A percentile compares a stretch with the other conserved stretches of the same genome.
These are phyloP conservation scores for Helminthosporium solani DNA, from an alignment of 2,329 filamentous ascomycete genomes.

Conservation along the genomic window DNA sequence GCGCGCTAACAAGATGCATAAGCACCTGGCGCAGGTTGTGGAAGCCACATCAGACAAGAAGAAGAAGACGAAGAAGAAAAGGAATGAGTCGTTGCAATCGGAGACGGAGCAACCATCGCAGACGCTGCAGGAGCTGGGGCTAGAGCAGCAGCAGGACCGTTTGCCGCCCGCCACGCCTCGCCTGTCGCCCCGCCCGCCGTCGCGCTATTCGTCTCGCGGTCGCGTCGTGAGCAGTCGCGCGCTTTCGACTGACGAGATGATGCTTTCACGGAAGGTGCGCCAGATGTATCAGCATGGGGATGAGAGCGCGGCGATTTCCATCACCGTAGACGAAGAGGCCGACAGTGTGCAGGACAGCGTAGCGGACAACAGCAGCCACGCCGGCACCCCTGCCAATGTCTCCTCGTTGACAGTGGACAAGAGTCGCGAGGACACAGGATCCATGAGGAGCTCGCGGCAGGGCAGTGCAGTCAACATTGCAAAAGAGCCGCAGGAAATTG, in stretches of 20 bases:
- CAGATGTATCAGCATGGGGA: slow-evolving; percentile 65
- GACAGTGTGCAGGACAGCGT: slow-evolving; percentile 22
- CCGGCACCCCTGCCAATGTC: slow-evolving; percentile 24
- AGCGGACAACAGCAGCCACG: slow-evolving; percentile 25
- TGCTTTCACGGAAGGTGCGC: slow-evolving; percentile 62
- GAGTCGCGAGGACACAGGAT: slow-evolving; percentile 28
- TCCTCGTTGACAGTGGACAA: slow-evolving; percentile 32
- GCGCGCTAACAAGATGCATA: slow-evolving; percentile 46
- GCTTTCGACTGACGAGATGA: slow-evolving; percentile 64
- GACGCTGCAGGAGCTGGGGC: too few relatives aligned
- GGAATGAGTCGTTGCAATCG: slow-evolving; percentile 7
- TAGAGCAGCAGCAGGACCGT: slow-evolving; percentile 23
- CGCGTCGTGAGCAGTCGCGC: slow-evolving; percentile 47
- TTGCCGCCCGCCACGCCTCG: slow-evolving; percentile 18
- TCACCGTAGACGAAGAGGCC: slow-evolving; percentile 24
- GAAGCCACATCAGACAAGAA: slow-evolving; percentile 16
- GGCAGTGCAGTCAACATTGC: slow-evolving; percentile 40
- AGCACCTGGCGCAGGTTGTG: slow-evolving; percentile 26
- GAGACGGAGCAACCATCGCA: slow-evolving; percentile 2
- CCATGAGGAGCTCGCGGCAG: slow-evolving; percentile 30
- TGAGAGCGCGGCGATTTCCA: slow-evolving; percentile 54
- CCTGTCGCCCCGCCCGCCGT: slow-evolving; percentile 39
- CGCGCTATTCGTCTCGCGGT: slow-evolving; percentile 37
- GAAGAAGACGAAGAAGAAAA: slow-evolving; percentile 16
- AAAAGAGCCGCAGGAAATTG: slow-evolving; percentile 57